Conservation (phyloP, 148 eudicot species). For the Amaranthus hypochondriacus region DNA sequence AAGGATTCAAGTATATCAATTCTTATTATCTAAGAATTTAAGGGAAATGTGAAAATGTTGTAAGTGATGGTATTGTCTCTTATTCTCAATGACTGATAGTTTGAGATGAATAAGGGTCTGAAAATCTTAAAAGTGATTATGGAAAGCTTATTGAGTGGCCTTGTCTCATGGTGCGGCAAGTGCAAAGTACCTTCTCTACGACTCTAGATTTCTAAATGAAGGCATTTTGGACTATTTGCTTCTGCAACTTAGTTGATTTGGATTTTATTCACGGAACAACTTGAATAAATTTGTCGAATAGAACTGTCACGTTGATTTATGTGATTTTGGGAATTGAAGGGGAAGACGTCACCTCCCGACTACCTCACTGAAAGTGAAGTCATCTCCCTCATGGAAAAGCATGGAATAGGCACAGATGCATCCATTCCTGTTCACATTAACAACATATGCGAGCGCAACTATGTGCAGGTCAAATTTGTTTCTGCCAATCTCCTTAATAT, state of each 20-base stretch:
- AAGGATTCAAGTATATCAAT: no score
- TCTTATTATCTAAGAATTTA: neutral
- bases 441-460: slow-evolving; percentile 94
- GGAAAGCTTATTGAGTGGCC: neutral
- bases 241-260: neutral
- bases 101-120: neutral
- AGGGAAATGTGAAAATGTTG: neutral
- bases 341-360: slow-evolving; percentile 77
- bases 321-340: slow-evolving; percentile 39
- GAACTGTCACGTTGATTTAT: neutral
- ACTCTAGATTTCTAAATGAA: neutral
- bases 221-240: neutral
- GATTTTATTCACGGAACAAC: neutral
- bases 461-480: slow-evolving; percentile 65
- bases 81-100: neutral
- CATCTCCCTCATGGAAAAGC: slow-evolving; percentile 94
- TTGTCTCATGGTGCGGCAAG: neutral
- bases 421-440: slow-evolving; percentile 93
- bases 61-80: neutral
- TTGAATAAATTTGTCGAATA: neutral
- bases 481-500: neutral
- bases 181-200: neutral
- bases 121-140: neutral
- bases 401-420: slow-evolving; percentile 97
- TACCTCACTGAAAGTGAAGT: slow-evolving; percentile 90